Base-by-base conservation (phyloP, 2,329 filamentous ascomycete genomes). In the Pestalotiopsis fici region DNA sequence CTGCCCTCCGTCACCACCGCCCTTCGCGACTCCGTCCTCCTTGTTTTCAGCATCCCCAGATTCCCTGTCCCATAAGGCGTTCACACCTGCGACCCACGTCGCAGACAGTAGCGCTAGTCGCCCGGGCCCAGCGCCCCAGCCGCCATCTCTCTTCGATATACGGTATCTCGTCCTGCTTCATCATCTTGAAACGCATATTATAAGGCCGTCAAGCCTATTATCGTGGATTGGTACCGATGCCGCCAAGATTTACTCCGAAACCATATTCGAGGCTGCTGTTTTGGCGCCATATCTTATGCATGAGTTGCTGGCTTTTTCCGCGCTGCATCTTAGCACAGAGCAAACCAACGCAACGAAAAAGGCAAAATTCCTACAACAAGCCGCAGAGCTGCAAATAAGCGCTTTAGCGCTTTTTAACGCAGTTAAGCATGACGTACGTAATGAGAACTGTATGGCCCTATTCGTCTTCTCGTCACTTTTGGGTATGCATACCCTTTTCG, bases 401-500 rank as follows among this genome's bases (percentile, higher is more conserved):
- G 37, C 61, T 11, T 7, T 64, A n/a, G 18, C 23, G 3, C 37
- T 55, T 18, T 64, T 64, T 15, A 64, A 31, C 21, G 25, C 39
- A 18, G 4, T 13, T 1, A 23, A 27, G 21, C 39, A 15, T 18
- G 23, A 47, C 4, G 13, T 55, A 12, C 13, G 9, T 21, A 31
- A 55, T 13, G 39, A 64, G 61, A 64, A 64, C 61, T 47, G 23
- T 18, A 15, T 64, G 21, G 43, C 43, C 61, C 2, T 64, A 15
- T 64, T 64, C 23, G 13, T 64, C 25, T 64, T 64, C 61, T 55
- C 61, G 21, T 50, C 39, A 23, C 28, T 64, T 18, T 18, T 64
- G 5, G 61, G 61, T 25, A 31, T 64, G 39, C 61, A 64, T 13
- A 64, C 15, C 39, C 61, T 64, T 15, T 55, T 28, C 39, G 61